Base-by-base conservation (phyloP, 345 rosid genomes). In the Camelina laxa region DNA sequence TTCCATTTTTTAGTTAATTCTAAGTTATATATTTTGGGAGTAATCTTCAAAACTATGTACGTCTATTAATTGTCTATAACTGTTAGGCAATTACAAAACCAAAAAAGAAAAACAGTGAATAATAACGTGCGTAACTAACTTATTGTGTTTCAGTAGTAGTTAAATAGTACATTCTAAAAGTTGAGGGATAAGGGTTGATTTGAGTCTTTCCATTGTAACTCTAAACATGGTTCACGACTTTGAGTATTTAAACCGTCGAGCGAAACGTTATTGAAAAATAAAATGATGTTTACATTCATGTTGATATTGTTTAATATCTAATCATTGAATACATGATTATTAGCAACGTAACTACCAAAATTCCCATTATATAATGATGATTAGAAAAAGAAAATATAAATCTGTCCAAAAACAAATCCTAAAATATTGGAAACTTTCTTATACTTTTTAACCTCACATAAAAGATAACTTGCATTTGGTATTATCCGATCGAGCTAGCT, bases 1-100 rank as follows among this genome's bases (percentile, higher is more conserved):
- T 30, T 58, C 56, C 63, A 0, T 44, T 70, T 69, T 58, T 19
- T 57, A 57, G 56, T 57, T 57, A 57, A 57, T 44, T 31, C 45
- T 44, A 57, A 57, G 51, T 67, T 39, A 22, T 30, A 69, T 44
- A 42, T 57, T 27, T 24, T 42, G 15, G 65, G 14, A 44, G 20
- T 42, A 56, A 42, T 69, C 33, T 1, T 56, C 16, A 9, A 3
- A 39, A 27, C 19, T 31, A 69, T 30, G 30, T 56, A 69, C 27
- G 9, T 4, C 19, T 55, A 38, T 7, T 7, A 3, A 67, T 9
- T 36, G 7, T 33, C 9, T 0, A 33, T 2, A 14, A 9, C 8
- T 36, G 9, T 67, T 36, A 66, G 17, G 17, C 30, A 17, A 48
- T 48, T 65, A 48, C 6, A 65, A 36, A 47, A 17, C 4, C 15